A percentile compares a stretch with the other conserved stretches of the same genome.
Evolutionary conservation across 1,139 yeast genomes (phyloP).

Genomic region (Sugiyamaella sp.): DNA sequence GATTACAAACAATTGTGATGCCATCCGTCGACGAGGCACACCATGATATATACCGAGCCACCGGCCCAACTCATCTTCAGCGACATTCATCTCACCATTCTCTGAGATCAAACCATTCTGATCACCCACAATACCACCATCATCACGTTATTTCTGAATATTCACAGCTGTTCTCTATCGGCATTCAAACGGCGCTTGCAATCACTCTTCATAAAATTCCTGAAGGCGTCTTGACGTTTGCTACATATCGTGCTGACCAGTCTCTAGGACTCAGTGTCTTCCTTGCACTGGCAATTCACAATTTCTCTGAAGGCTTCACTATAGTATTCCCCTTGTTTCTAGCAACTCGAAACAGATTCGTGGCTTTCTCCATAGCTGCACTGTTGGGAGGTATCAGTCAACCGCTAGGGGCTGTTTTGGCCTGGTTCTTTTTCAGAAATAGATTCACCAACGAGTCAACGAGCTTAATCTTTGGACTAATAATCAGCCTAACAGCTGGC

Average conservation of each 20-base stretch:
- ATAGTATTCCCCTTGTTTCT: conserved; percentile 90
- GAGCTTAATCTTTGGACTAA: conserved; percentile 59
- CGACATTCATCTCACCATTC: not conserved
- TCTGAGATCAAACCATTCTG: conserved; percentile 10
- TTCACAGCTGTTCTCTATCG: conserved; percentile 77
- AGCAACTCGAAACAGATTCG: conserved; percentile 61
- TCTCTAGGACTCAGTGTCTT: conserved; percentile 78
- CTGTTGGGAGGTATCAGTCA: conserved; percentile 82
- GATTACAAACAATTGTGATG: conserved; percentile 7
- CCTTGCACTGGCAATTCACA: conserved; percentile 81
- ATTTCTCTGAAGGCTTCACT: conserved; percentile 93
- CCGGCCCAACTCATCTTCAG: not conserved
- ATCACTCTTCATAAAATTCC: conserved; percentile 90
- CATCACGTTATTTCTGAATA: conserved; percentile 80
- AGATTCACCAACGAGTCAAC: conserved; percentile 43
- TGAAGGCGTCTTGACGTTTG: conserved; percentile 88
- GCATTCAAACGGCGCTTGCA: conserved; percentile 87
- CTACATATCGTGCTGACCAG: conserved; percentile 75
- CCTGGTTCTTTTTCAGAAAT: conserved; percentile 57
- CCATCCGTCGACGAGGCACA: conserved; percentile 12
- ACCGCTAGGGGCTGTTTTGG: conserved; percentile 84
- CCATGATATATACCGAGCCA: conserved; percentile 7
- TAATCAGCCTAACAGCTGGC: conserved; percentile 80
- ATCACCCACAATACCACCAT: conserved; percentile 53
- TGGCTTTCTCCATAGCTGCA: conserved; percentile 68